Base-by-base conservation (phyloP, 805 yeast species). In the Wickerhamiella shivajii region DNA sequence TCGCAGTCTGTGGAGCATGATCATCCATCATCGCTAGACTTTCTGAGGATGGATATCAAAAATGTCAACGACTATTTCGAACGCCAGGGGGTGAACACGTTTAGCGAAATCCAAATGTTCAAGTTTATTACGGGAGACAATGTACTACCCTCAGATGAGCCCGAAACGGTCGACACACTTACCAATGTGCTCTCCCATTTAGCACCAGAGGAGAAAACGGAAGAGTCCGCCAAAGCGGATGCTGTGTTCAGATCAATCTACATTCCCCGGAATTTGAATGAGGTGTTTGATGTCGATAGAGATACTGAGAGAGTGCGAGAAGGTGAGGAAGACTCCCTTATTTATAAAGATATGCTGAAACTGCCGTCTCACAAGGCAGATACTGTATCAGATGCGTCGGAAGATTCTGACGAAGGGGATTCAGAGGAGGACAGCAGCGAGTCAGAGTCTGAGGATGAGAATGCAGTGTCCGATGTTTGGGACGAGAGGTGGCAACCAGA, bases 1-100 rank as follows among this genome's bases (percentile, higher is more conserved):
- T 85, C 97, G 1, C 99, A 90, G 54, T 75, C 92, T 24, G 97
- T 90, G 16, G 97, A 90, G 54, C 96, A 95, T 7, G 95, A 84
- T 46, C 99, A 90, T 56, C 97, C 95, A 8, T 83, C 83, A 83
- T 78, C 93, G 27, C 63, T 90, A 43, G 97, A 90, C 53, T 90
- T 90, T 52, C 59, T 90, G 39, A 65, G 99, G 51, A 90, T 90
- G 98, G 99, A 90, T 57, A 85, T 90, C 50, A 90, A 87, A 54
- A 90, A 90, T 50, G 80, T 87, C 16, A 90, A 87, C 50, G 90
- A 80, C 46, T 90, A 76, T 53, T 90, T 90, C 48, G 65, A 74
- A 40, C 68, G 67, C 46, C 73, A 76, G 52, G 74, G 75, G 23
- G 80, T 85, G 26, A 67, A 69, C 33, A 77, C 81, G 11, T 77